Base-by-base conservation (phyloP, 2,329 filamentous ascomycete species). In the Calonectria multiphialidica region DNA sequence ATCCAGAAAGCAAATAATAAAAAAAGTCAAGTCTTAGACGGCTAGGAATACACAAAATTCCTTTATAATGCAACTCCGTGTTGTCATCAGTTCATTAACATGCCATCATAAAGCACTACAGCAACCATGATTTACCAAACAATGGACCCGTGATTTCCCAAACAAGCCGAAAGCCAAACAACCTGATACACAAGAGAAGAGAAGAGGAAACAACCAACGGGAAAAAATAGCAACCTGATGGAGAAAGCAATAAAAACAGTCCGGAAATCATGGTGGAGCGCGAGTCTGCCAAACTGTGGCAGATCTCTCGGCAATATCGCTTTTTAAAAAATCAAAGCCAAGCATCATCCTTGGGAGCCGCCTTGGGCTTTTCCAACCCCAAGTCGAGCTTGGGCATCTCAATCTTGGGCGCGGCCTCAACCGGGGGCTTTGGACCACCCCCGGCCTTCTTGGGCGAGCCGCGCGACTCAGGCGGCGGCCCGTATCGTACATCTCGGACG, bases 401-500 rank as follows among this genome's bases (percentile, higher is more conserved):
- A 74, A 94, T 84, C 82, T 88, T 90, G 15, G 92, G 92, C 33
- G 89, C 86, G 28, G 88, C 86, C 74, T 89, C 87, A 42, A 88
- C 87, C 66, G 88, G 86, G 82, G 89, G 88, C 80, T 82, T 82
- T 86, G 87, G 82, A 35, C 79, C 83, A 47, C 79, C 83, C 30
- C 75, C 80, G 7, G 75, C 55, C 74, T 83, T 82, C 76, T 81
- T 82, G 62, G 80, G 77, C 37, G 82, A 77, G 63, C 74, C 79
- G 61, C 78, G 80, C 73, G 74, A 71, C 72, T 82, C 81, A 68
- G 76, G 81, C 66, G 79, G 78, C 47, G 92, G 92, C 0, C 94
- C 94, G 82, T 93, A 95, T 65, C 96, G 89, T 28, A 98, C 96
- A 79, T 93, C 92, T 65, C 90, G 89, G 50, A 95, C 93, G 63